These are phyloP conservation scores for Candida sakaeoensis DNA, from an alignment of 805 yeast genomes.

Conservation along the genomic window DNA sequence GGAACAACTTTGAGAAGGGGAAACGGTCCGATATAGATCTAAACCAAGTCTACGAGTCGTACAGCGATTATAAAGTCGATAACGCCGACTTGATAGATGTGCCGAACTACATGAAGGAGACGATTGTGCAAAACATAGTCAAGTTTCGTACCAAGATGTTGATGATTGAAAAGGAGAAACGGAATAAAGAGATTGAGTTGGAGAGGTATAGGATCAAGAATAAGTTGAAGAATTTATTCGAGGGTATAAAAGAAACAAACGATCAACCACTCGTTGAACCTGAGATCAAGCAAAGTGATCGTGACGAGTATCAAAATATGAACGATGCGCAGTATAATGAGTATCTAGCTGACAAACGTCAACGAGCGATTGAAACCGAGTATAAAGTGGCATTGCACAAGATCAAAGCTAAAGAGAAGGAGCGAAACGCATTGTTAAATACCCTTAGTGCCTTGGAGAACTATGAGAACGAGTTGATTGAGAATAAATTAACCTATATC, in stretches of 20 bases:
- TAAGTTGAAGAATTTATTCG: slow-evolving; percentile 44
- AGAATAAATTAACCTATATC: slow-evolving; percentile 30
- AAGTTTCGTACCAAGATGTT: slow-evolving; percentile 55
- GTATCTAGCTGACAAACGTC: slow-evolving; percentile 16
- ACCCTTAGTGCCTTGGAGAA: slow-evolving; percentile 18
- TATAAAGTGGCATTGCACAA: slow-evolving; percentile 15
- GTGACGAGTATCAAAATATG: slow-evolving; percentile 24
- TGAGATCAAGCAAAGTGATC: slow-evolving; percentile 6
- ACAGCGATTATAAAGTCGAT: slow-evolving; percentile 49
- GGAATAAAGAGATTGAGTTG: slow-evolving; percentile 43
- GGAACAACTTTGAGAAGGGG: slow-evolving; percentile 18
- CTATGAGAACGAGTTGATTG: slow-evolving; percentile 39
- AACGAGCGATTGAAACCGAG: slow-evolving; percentile 19
- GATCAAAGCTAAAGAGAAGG: slow-evolving; percentile 14
- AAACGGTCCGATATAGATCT: slow-evolving; percentile 30
- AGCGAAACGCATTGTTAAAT: slow-evolving; percentile 17
- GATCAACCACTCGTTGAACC: slow-evolving; percentile 14
- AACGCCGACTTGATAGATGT: slow-evolving; percentile 54
- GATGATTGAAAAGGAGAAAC: slow-evolving; percentile 47
- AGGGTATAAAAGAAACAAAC: slow-evolving; percentile 29
- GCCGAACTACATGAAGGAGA: slow-evolving; percentile 50
- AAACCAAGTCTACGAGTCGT: slow-evolving; percentile 32
- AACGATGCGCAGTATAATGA: slow-evolving; percentile 29
- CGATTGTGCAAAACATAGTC: slow-evolving; percentile 50
- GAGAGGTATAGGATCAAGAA: slow-evolving; percentile 49